Percentiles rank a stretch among this genome's conserved stretches.
These are phyloP conservation scores for Rubus parviflorus DNA, from an alignment of 306 rosid genomes.

Conservation along the genomic window DNA sequence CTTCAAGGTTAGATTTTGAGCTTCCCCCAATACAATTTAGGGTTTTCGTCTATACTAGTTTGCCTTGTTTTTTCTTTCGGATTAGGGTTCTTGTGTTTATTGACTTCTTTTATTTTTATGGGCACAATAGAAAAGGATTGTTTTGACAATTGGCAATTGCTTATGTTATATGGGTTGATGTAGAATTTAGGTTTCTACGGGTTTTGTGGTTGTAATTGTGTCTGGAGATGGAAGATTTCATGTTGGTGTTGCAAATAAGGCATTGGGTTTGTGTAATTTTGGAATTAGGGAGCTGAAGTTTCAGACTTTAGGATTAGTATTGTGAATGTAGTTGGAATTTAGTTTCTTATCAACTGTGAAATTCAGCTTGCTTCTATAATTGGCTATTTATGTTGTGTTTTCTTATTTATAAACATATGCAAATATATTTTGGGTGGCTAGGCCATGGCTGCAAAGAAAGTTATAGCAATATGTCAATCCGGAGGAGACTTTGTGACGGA, in stretches of 20 bases:
- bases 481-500: conserved; percentile 82
- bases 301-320: background rate
- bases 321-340: background rate
- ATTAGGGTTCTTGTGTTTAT: conserved; percentile 13
- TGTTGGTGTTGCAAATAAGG: background rate
- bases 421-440: conserved; percentile 19
- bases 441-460: conserved; percentile 70
- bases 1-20: conserved; percentile 33
- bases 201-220: too few species aligned
- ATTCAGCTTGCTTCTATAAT: background rate
- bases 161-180: background rate
- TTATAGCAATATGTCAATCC: conserved; percentile 90
- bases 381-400: background rate
- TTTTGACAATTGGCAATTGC: background rate
- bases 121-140: background rate
- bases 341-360: background rate
- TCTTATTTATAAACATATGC: background rate
- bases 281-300: background rate
- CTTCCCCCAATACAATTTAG: conserved; percentile 16
- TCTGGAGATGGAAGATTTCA: conserved; percentile 3
- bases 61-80: background rate
- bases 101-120: background rate
- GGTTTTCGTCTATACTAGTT: conserved; percentile 8
- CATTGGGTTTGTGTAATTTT: conserved; percentile 14
- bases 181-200: background rate